Base-by-base conservation (phyloP, 2,329 filamentous ascomycete genomes). In the Cladobotryum mycophilum region DNA sequence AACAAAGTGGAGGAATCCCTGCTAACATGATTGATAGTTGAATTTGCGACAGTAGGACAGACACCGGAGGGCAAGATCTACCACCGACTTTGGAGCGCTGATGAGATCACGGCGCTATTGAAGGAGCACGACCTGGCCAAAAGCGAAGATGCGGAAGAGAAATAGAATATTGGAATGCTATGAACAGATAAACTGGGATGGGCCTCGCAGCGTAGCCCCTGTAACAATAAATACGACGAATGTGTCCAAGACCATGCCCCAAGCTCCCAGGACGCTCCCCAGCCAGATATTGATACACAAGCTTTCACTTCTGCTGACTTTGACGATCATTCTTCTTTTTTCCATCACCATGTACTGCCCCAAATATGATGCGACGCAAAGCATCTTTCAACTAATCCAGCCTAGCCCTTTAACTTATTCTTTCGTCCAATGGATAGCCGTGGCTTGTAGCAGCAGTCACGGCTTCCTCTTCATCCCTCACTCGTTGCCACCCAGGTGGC, bases 11-110 rank as follows among this genome's bases (percentile, higher is more conserved):
- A 30, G 25, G 25, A 30, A 7, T 36, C 14, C 8, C 40, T 41
- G 42, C 59, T 62, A 52, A 62, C 59, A 51, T 12, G 25, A 51
- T 14, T 38, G 55, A 14, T 61, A 96, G 91, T 99, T 67, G 93
- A 99, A 68, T 99, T 99, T 66, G 95, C 93, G 60, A 99, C 95
- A 33, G 92, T 99, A 55, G 95, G 93, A 61, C 89, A 91, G 76
- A 97, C 91, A 60, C 86, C 90, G 72, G 84, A 91, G 59, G 93
- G 93, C 64, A 93, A 92, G 76, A 92, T 99, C 71, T 99, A 97
- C 76, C 93, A 99, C 73, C 88, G 95, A 68, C 80, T 99, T 56
- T 99, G 93, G 93, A 88, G 84, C 62, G 92, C 91, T 41, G 92
- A 99, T 59, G 93, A 97, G 77, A 99, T 99, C 64, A 92, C 89